Evolutionary conservation across 805 yeast genomes (phyloP), one percentile per base, ranked within the genome.

Genomic region (Kluyveromyces nonfermentans): DNA sequence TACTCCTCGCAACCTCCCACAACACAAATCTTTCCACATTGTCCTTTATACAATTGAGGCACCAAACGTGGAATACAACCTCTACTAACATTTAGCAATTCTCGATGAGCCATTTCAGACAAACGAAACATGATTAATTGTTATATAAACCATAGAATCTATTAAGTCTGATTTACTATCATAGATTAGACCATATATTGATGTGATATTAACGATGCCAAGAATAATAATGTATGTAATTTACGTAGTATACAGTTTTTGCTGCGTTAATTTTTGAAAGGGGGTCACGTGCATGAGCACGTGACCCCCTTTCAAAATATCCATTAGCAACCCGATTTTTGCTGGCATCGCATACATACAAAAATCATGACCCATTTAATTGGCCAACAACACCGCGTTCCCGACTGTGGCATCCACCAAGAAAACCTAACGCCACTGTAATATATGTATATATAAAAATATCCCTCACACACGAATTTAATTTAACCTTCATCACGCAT

Each of bases 1-100:
- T 88, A 90, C 60, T 90, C 97, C 60, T 85, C 89, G 61, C 93
- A 82, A 1, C 98, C 98, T 18, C 98, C 98, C 49, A 90, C 75
- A 1, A 90, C 85, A 9, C 82, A 86, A 2, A 90, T 70, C 46
- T 86, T 73, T 5, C 97, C 97, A 5, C 78, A 72, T 60, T 90
- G 97, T 18, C 98, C 98, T 62, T 90, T 90, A 65, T 90, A 82
- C 60, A 84, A 83, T 14, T 59, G 55, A 5, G 85, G 77, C 2
- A 73, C 65, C 30, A 89, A 65, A 2, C 96, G 97, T 33, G 95
- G 96, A 8, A 90, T 71, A 31, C 87, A 54, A 19, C 48, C 59
- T 33, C 67, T 67, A 43, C 70, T 68, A 9, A 80, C 57, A 17
- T 60, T 57, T 17, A 82, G 52, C 41, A 80, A 55, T 44, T 79